phyloP scores from a whole-genome alignment of 2,329 filamentous ascomycete species.

The Camptophora hylomeconis region DNA sequence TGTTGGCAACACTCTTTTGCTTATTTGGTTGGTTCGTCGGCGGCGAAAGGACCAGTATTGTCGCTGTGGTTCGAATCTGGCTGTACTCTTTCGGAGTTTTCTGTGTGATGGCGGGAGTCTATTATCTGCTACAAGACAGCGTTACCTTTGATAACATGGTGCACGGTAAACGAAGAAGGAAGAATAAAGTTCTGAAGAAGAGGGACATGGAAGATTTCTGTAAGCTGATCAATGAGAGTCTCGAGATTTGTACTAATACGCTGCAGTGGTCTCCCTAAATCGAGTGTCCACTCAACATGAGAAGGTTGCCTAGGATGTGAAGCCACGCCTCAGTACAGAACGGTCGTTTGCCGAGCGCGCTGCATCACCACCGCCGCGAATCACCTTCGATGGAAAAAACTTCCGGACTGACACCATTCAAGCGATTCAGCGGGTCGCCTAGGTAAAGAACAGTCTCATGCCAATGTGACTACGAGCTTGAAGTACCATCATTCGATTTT shows the following conservation, averaged over 20 bases:
- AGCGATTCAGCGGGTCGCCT: too few species aligned
- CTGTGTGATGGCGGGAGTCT: conserved; percentile 64
- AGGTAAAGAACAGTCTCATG: too few species aligned
- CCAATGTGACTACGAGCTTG: too few species aligned
- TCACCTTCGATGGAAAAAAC: too few species aligned
- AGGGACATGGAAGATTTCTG: conserved; percentile 78
- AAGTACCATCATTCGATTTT: too few species aligned
- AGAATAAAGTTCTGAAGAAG: conserved; percentile 71
- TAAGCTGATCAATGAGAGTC: conserved; percentile 46
- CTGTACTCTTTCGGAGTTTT: conserved; percentile 85
- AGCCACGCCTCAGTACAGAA: too few species aligned
- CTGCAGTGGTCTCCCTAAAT: conserved; percentile 82
- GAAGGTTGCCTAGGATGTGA: conserved; percentile 72
- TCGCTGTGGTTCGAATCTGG: conserved; percentile 79
- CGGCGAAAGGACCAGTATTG: conserved; percentile 55
- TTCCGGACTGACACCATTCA: too few species aligned
- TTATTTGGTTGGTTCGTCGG: conserved; percentile 72
- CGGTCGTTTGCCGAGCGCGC: too few species aligned
- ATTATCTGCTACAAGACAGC: conserved; percentile 73
- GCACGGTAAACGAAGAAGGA: conserved; percentile 61
- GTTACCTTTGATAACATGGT: conserved; percentile 80
- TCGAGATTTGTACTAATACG: too few species aligned
- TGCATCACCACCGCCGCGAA: too few species aligned
- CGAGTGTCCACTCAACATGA: conserved; percentile 86
- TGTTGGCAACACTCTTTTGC: conserved; percentile 74